phyloP scores from a whole-genome alignment of 1,139 yeast genomes.

The Candida neerlandica region DNA sequence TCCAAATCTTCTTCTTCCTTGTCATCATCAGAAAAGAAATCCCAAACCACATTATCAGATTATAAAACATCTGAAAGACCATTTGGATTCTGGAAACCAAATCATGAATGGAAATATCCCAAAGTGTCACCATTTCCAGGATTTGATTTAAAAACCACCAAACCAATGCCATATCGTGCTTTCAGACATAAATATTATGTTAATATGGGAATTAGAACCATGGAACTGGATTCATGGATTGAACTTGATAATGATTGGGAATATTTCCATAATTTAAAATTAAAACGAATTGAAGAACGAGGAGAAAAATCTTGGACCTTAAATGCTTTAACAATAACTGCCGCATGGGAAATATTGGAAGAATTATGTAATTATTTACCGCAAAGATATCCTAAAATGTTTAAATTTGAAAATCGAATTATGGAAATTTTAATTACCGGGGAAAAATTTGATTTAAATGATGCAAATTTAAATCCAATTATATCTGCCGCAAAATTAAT shows the following conservation, averaged over 20 bases:
- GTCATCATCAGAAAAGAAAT: conserved; percentile 1
- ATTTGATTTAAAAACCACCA: conserved; percentile 55
- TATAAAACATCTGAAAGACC: conserved; percentile 14
- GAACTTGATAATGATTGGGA: conserved; percentile 68
- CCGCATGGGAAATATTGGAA: conserved; percentile 57
- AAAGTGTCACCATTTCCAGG: conserved; percentile 45
- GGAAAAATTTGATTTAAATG: conserved; percentile 35
- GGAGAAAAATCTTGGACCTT: conserved; percentile 56
- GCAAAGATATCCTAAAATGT: conserved; percentile 58
- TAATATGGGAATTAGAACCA: conserved; percentile 67
- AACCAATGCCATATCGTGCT: conserved; percentile 63
- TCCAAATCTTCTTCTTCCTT: not conserved
- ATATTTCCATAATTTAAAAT: conserved; percentile 54
- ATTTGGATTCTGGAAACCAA: conserved; percentile 56
- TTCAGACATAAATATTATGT: conserved; percentile 57
- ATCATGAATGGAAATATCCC: conserved; percentile 48
- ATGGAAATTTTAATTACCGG: conserved; percentile 55
- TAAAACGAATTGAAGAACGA: conserved; percentile 47
- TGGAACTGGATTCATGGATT: conserved; percentile 64
- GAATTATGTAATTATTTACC: conserved; percentile 59
- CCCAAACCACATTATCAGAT: conserved; percentile 1
- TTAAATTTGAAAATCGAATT: conserved; percentile 46
- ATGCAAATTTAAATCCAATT: conserved; percentile 52
- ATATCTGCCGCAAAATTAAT: conserved; percentile 56
- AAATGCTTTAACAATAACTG: conserved; percentile 52